Conservation (phyloP, 345 rosid genomes). For the Arabis hirsuta region DNA sequence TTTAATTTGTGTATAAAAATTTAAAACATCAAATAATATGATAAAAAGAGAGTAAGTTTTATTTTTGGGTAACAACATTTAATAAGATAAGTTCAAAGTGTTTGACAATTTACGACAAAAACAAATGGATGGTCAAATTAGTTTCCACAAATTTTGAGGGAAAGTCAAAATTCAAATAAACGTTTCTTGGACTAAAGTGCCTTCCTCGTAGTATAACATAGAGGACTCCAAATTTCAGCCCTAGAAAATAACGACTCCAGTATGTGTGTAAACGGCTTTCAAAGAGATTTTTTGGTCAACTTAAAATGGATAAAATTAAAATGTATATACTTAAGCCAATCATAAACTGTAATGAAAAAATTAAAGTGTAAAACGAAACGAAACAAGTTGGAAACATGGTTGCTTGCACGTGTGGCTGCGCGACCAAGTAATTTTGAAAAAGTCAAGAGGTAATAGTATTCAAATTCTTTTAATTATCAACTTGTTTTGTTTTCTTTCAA, state of each 20-base stretch:
- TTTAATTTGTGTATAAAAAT: too few relatives aligned
- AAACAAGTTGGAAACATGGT: conserved; percentile 39
- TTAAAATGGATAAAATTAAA: not conserved
- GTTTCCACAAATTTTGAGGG: not conserved
- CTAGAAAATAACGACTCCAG: not conserved
- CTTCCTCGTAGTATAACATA: conserved; percentile 9
- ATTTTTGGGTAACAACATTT: too few relatives aligned
- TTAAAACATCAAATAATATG: too few relatives aligned
- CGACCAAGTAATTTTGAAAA: conserved; percentile 26
- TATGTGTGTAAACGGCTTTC: not conserved
- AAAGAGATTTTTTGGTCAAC: not conserved
- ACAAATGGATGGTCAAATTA: conserved; percentile 21
- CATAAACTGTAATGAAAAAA: too few relatives aligned
- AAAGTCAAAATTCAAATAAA: conserved; percentile 30
- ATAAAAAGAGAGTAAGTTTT: too few relatives aligned
- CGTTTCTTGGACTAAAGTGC: conserved; percentile 24
- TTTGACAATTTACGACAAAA: conserved; percentile 16
- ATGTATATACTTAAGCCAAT: too few relatives aligned
- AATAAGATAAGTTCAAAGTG: conserved; percentile 19
- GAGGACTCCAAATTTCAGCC: not conserved
- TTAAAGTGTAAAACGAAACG: conserved; percentile 7
- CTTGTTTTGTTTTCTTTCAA: not conserved
- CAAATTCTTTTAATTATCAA: conserved; percentile 1
- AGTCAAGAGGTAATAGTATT: not conserved
- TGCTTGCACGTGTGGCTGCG: conserved; percentile 50